These are phyloP conservation scores for Niveomyces coronatus DNA, from an alignment of 2,329 filamentous ascomycete species.

Conservation along the genomic window DNA sequence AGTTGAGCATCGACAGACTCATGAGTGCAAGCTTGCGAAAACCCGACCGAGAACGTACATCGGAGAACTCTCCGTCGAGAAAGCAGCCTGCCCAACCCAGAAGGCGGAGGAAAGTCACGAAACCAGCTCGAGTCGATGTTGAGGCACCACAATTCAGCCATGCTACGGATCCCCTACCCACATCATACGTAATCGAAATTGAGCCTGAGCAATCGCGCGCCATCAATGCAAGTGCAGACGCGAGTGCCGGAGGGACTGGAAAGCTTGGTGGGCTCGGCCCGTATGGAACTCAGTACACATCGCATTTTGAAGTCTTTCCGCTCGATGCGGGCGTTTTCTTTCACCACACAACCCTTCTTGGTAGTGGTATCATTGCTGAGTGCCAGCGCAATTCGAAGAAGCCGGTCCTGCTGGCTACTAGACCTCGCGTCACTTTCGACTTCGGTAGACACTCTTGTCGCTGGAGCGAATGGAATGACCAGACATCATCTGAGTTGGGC, in stretches of 20 bases:
- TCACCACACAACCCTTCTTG: slow-evolving; percentile 48
- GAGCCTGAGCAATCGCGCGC: slow-evolving; percentile 11
- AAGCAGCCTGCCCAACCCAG: slow-evolving; percentile 15
- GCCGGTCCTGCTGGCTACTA: slow-evolving; percentile 19
- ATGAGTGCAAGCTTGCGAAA: background rate
- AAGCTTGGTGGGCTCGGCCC: slow-evolving; percentile 45
- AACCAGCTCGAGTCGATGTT: slow-evolving; percentile 36
- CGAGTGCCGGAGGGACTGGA: too few species aligned
- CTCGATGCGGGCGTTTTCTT: slow-evolving; percentile 47
- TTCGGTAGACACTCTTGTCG: slow-evolving; percentile 38
- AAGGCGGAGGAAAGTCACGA: background rate
- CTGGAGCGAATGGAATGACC: slow-evolving; percentile 49
- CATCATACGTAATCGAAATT: slow-evolving; percentile 3
- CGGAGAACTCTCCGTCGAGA: slow-evolving; percentile 4
- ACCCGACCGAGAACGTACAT: background rate
- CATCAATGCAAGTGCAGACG: slow-evolving; percentile 13
- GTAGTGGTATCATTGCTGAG: slow-evolving; percentile 38
- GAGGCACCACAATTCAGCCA: slow-evolving; percentile 42
- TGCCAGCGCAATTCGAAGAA: slow-evolving; percentile 22
- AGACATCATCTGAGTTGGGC: slow-evolving; percentile 50
- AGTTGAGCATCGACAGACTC: background rate
- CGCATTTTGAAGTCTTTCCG: slow-evolving; percentile 53
- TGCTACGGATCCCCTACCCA: slow-evolving; percentile 40
- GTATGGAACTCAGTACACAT: slow-evolving; percentile 50
- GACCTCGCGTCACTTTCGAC: slow-evolving; percentile 29